These are phyloP conservation scores for Scleromitrula shiraiana DNA, from an alignment of 2,329 filamentous ascomycete species.

Conservation along the genomic window DNA sequence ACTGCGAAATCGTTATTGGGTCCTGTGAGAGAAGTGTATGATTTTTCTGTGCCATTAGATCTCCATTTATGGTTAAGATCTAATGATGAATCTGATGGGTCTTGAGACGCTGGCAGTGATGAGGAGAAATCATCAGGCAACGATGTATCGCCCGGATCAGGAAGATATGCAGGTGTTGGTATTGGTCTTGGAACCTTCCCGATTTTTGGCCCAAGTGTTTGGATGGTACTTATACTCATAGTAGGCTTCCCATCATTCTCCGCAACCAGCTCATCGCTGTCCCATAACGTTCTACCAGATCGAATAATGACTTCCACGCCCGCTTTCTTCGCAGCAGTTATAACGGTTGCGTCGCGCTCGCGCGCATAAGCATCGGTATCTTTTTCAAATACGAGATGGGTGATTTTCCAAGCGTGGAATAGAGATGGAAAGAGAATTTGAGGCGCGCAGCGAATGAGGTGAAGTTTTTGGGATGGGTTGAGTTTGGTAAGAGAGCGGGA, in stretches of 20 bases:
- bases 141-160: slow-evolving; percentile 59
- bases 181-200: slow-evolving; percentile 55
- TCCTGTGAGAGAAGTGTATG: slow-evolving; percentile 55
- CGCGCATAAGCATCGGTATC: slow-evolving; percentile 68
- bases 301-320: slow-evolving; percentile 61
- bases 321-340: slow-evolving; percentile 50
- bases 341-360: slow-evolving; percentile 53
- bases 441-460: slow-evolving; percentile 64
- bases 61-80: slow-evolving; percentile 56
- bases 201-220: slow-evolving; percentile 53
- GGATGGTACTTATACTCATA: slow-evolving; percentile 64
- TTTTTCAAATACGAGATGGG: slow-evolving; percentile 71
- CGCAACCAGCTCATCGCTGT: slow-evolving; percentile 61
- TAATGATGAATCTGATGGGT: slow-evolving; percentile 40
- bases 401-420: slow-evolving; percentile 65
- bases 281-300: slow-evolving; percentile 63
- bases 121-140: no score
- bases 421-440: slow-evolving; percentile 65
- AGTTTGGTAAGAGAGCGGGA: slow-evolving; percentile 58
- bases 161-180: slow-evolving; percentile 48
- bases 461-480: slow-evolving; percentile 64
- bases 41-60: slow-evolving; percentile 40
- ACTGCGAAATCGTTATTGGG: slow-evolving; percentile 61
- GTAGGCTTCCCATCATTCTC: slow-evolving; percentile 61
- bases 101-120: no score